Evolutionary conservation across 83 land plant genomes (phyloP), one percentile per base, ranked within the genome.

Genomic region (Diphasiastrum complanatum): DNA sequence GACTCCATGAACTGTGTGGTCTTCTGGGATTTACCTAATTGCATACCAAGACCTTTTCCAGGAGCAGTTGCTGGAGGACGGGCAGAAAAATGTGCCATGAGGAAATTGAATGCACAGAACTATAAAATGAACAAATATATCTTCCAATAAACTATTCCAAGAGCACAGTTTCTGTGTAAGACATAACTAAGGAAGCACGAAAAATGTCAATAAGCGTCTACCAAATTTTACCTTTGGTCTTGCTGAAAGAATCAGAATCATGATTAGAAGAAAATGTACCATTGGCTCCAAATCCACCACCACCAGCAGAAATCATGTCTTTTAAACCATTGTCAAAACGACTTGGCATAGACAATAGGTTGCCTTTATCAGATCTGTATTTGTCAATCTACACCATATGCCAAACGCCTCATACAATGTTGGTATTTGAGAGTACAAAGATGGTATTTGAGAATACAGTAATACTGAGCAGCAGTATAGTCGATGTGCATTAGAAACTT

Each of bases 1-100:
- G 96, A 88, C 56, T 85, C 96, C 70, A 92, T 56, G 41, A 92
- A 83, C 62, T 81, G 91, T 29, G 81, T 92, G 50, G 91, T 72
- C 74, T 65, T 83, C 61, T 79, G 75, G 2, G 81, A 61, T 64
- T 88, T 88, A 14, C 88, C 91, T 36, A 92, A 82, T 63, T 92
- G 70, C 98, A 92, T 92, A 25, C 98, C 98, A 60, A 73, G 70
- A 45, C 82, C 85, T 60, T 81, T 88, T 8, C 91, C 77, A 57
- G 98, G 85, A 64, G 88, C 91, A 33, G 90, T 46, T 62, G 90
- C 64, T 35, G 81, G 26, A 56, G 69, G 68, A 19, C 87, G 81
- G 41, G 84, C 89, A 78, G 64, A 12, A 60, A 12, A 23, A 5
- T 38, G 38, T n/a, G n/a, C n/a, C n/a, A 4, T 12, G n/a, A 20